Evolutionary conservation across 352 stramenopile species (phyloP), one percentile per base, ranked within the genome.

Genomic region (Blastocystis sp.): DNA sequence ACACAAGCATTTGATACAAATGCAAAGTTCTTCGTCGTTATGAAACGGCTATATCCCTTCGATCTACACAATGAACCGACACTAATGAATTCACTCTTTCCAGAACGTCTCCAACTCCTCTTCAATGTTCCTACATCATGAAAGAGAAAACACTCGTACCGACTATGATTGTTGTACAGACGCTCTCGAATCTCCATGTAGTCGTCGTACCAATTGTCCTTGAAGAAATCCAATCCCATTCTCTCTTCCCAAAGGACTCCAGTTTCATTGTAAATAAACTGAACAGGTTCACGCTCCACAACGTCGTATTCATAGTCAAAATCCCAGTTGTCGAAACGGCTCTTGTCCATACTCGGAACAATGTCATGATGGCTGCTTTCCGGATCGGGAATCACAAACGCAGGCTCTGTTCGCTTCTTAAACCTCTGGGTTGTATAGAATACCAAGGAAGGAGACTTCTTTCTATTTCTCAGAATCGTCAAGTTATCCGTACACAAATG

Each of bases 181-280:
- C 34, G 63, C 6, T 24, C n/a, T n/a, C n/a, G 27, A 36, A 73
- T 73, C 27, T 73, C 63, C 16, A 29, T n/a, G 11, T 48, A 53
- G 27, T 73, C 63, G 16, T 73, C 63, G 42, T 73, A 73, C 63
- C 63, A 73, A 11, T 48, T 16, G 3, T 38, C 32, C 7, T 44
- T 73, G 18, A 27, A 29, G 27, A 73, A 73, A 11, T 73, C 63
- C 2, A 73, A 4, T 6, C 63, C 63, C 63, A 73, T 73, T 27
- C 48, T 49, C 21, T 73, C 63, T 51, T 73, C 63, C 63, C 63
- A 73, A 21, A 73, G 27, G 6, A 53, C 63, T 4, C 63, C 63
- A 11, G 63, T 73, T 38, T 73, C 63, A 73, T 73, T 73, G 27
- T 73, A 73, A 18, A 73, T 51, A 34, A 73, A 73, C 42, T 38